Evolutionary conservation across 495 filamentous ascomycete species (phyloP).

Genomic region (Clohesyomyces aquaticus): DNA sequence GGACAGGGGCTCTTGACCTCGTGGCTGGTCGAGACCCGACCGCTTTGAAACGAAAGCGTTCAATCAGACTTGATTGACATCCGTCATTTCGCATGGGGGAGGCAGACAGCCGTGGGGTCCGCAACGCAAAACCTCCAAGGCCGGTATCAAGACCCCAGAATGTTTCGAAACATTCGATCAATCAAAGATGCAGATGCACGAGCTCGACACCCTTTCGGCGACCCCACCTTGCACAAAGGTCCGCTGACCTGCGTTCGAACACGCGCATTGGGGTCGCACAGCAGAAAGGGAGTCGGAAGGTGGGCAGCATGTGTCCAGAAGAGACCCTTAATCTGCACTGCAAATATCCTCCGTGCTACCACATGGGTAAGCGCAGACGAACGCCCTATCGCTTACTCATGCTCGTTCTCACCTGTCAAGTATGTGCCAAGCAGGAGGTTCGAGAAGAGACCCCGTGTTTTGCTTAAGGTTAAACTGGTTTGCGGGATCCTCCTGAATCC

Average conservation of each 20-base stretch:
- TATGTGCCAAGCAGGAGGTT: conserved; percentile 27
- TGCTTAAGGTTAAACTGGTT: conserved; percentile 30
- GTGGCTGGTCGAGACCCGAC: conserved; percentile 29
- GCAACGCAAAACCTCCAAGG: not conserved
- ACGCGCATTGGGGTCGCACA: conserved; percentile 9
- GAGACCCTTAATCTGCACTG: not conserved
- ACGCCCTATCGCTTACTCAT: conserved; percentile 29
- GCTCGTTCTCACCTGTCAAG: conserved; percentile 12
- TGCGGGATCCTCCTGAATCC: conserved; percentile 23
- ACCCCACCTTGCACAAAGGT: conserved; percentile 18
- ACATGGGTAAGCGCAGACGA: conserved; percentile 10
- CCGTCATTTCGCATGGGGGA: conserved; percentile 33
- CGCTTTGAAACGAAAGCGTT: conserved; percentile 26
- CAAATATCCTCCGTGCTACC: no score
- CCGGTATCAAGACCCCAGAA: conserved; percentile 14
- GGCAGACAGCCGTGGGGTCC: conserved; percentile 6
- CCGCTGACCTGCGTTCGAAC: conserved; percentile 5
- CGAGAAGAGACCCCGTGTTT: not conserved
- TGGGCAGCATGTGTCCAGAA: not conserved
- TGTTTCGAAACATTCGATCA: conserved; percentile 37
- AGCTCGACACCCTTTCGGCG: conserved; percentile 8
- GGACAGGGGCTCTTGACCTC: conserved; percentile 14
- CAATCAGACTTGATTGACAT: conserved; percentile 13
- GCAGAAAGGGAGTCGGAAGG: not conserved
- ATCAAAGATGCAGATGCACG: conserved; percentile 20